Percentiles rank a stretch among this genome's conserved stretches.
These are phyloP conservation scores for Peniophora sp. DNA, from an alignment of 1,284 basidiomycete species.

Conservation along the genomic window DNA sequence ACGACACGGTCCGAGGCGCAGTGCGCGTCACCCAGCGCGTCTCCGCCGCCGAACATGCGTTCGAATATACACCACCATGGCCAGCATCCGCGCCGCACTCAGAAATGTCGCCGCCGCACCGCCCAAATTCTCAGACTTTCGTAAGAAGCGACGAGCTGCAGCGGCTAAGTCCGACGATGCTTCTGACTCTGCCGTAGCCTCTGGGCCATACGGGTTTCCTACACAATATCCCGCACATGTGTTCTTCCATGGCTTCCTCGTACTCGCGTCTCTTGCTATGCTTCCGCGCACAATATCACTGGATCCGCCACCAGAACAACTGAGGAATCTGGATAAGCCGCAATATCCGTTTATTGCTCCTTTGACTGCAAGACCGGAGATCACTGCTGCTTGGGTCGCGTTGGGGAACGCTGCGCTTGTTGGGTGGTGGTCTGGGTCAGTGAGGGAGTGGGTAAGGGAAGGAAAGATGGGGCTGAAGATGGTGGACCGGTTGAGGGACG, in stretches of 20 bases:
- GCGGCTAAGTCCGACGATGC: too few species aligned
- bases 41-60: too few species aligned
- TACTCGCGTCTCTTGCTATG: constrained; percentile 9
- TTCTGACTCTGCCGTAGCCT: neutral
- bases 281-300: constrained; percentile 7
- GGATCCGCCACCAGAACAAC: constrained; percentile 3
- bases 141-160: too few species aligned
- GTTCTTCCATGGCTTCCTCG: constrained; percentile 10
- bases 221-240: constrained; percentile 10
- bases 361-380: constrained; percentile 9
- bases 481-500: constrained; percentile 5
- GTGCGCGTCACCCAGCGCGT: too few species aligned
- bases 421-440: constrained; percentile 11
- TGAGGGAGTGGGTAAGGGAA: constrained; percentile 11
- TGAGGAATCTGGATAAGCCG: constrained; percentile 10
- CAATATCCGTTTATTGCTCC: constrained; percentile 11
- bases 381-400: constrained; percentile 10
- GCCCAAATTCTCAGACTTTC: too few species aligned
- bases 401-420: constrained; percentile 7
- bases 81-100: too few species aligned
- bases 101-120: too few species aligned
- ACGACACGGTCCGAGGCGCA: too few species aligned
- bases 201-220: constrained; percentile 5
- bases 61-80: too few species aligned
- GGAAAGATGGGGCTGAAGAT: constrained; percentile 8